Base-by-base conservation (phyloP, 2,329 filamentous ascomycete species). In the Ceratocystis albifundus region DNA sequence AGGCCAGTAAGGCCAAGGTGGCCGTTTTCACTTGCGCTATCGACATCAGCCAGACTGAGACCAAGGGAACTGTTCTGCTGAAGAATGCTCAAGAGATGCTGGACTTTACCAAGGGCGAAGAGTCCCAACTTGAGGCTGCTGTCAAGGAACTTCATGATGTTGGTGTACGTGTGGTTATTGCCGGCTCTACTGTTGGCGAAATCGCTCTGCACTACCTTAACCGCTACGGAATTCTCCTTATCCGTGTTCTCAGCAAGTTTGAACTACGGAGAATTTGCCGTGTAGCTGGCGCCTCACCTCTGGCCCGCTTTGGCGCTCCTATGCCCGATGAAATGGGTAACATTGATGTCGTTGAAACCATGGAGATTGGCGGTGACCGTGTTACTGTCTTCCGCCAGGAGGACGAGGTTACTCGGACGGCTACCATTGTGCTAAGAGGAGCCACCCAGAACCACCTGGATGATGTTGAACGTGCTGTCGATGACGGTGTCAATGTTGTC, bases 301-400 rank as follows among this genome's bases (percentile, higher is more conserved):
- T 99, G 69, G 95, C 95, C 65, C 88, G 94, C 72, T 82, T 99
- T 61, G 94, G 94, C 70, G 94, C 95, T 17, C 94, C 94, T 57
- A 99, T 99, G 94, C 94, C 95, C n/a, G 94, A 99, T 72, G 94
- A 99, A 82, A 97, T 96, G 92, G 94, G 94, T 70, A 88, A 79
- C 72, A 86, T 99, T 70, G 94, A 99, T 75, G 77, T 99, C 67
- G 94, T 99, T 41, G 94, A 99, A 82, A 97, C 95, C 1, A 83
- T 95, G 57, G 94, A 99, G 78, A 97, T 99, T 75, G 94, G 94
- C 70, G 94, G 94, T 71, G 94, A 99, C 80, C 88, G 94, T 69
- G 95, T 99, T 68, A 99, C 94, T 53, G 93, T 99, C 68, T 99
- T 99, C 84, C 84, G 95, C 73, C 94, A 99, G 81, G 94, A 99